Evolutionary conservation across 495 filamentous ascomycete genomes (phyloP), one percentile per base, ranked within the genome.

Genomic region (Hyaloscypha variabilis): DNA sequence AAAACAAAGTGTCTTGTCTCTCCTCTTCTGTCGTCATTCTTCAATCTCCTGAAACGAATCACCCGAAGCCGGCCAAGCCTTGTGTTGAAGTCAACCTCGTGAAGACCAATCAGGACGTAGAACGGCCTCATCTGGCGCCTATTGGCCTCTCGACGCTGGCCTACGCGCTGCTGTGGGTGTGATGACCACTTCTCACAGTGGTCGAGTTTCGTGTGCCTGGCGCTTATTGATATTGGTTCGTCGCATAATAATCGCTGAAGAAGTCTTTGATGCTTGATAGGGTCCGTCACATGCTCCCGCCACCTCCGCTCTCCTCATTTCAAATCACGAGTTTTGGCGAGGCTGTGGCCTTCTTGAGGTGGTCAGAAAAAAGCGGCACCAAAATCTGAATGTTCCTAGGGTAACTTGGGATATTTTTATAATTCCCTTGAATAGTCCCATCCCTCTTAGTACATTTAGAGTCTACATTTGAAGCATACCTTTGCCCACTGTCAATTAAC

Each of bases 341-440:
- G 90, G 51, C 51, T 54, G 51, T 1, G 51, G 25, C 25, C 25
- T 54, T 54, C n/a, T n/a, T n/a, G n/a, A n/a, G n/a, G n/a, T n/a
- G n/a, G n/a, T n/a, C n/a, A n/a, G n/a, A n/a, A n/a, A n/a, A n/a
- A n/a, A n/a, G n/a, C n/a, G n/a, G n/a, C n/a, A n/a, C n/a, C n/a
- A n/a, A n/a, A n/a, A n/a, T n/a, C n/a, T n/a, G n/a, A n/a, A n/a
- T n/a, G n/a, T n/a, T n/a, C n/a, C n/a, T n/a, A n/a, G n/a, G n/a
- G n/a, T n/a, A n/a, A n/a, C n/a, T n/a, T n/a, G n/a, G n/a, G n/a
- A n/a, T n/a, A n/a, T n/a, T n/a, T n/a, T n/a, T n/a, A n/a, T n/a
- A n/a, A n/a, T n/a, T n/a, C n/a, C n/a, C n/a, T n/a, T n/a, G n/a
- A n/a, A n/a, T n/a, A n/a, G n/a, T n/a, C n/a, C n/a, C n/a, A n/a